phyloP scores from a whole-genome alignment of 176 grass and related monocot genomes.

The Themeda triandra region DNA sequence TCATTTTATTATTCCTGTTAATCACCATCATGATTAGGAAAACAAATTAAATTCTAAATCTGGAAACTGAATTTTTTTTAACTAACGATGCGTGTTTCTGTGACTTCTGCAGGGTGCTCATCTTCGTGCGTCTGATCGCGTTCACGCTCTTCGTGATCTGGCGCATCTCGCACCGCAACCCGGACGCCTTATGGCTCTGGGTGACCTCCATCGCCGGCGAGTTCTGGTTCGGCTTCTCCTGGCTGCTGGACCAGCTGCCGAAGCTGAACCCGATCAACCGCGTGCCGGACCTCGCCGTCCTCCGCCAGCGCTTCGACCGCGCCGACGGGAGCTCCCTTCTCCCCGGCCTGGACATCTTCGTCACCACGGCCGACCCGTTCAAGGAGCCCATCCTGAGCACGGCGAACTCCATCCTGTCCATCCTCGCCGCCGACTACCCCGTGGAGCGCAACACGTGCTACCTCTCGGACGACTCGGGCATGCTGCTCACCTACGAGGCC shows the following conservation, averaged over 20 bases:
- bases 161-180: conserved; percentile 32
- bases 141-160: conserved; percentile 33
- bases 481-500: conserved; percentile 86
- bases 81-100: background rate
- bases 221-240: conserved; percentile 45
- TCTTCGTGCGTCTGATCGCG: conserved; percentile 27
- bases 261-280: conserved; percentile 45
- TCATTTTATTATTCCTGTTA: background rate
- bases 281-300: conserved; percentile 27
- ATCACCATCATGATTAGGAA: background rate
- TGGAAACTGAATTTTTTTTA: too few species aligned
- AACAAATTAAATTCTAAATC: too few species aligned
- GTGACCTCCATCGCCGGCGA: conserved; percentile 29
- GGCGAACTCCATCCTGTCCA: conserved; percentile 89
- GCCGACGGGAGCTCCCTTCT: conserved; percentile 57
- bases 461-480: conserved; percentile 83
- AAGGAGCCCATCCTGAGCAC: conserved; percentile 90
- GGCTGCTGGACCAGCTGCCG: conserved; percentile 45
- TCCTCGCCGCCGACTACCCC: conserved; percentile 89
- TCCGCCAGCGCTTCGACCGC: conserved; percentile 73
- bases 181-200: conserved; percentile 35
- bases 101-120: conserved; percentile 52
- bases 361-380: conserved; percentile 79
- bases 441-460: conserved; percentile 40
- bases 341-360: conserved; percentile 76